A percentile compares a stretch with the other conserved stretches of the same genome.
These are phyloP conservation scores for Wickerhamiella allomyrinae DNA, from an alignment of 805 yeast genomes.

Conservation along the genomic window DNA sequence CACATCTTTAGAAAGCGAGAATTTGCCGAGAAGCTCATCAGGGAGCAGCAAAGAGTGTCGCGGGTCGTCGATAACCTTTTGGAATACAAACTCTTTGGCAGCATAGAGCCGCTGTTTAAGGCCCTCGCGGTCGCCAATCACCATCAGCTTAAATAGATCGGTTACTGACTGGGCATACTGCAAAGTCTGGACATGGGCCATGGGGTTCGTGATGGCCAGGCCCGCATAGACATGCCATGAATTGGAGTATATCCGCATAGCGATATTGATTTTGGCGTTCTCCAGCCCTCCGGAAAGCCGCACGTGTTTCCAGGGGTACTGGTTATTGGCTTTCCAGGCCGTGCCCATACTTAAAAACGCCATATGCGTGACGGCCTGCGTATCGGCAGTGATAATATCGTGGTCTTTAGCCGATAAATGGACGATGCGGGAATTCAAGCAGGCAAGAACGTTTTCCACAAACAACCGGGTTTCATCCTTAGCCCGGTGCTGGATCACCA, in stretches of 20 bases:
- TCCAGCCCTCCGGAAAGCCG: constrained; percentile 91
- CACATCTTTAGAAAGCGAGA: constrained; percentile 58
- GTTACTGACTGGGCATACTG: constrained; percentile 81
- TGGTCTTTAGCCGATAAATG: constrained; percentile 74
- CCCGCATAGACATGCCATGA: constrained; percentile 99
- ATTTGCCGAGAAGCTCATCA: constrained; percentile 71
- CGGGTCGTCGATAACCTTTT: constrained; percentile 34
- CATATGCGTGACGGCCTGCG: constrained; percentile 97
- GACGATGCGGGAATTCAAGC: constrained; percentile 67
- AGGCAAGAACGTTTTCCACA: constrained; percentile 50
- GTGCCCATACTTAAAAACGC: constrained; percentile 94
- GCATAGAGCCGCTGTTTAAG: constrained; percentile 41
- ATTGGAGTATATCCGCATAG: constrained; percentile 78
- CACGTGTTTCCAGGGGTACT: constrained; percentile 79
- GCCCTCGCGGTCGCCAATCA: constrained; percentile 48
- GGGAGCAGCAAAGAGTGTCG: constrained; percentile 48
- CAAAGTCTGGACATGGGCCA: constrained; percentile 80
- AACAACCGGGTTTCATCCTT: constrained; percentile 38
- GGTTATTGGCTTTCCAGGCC: constrained; percentile 74
- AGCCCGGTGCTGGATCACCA: constrained; percentile 65
- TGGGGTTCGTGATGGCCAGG: constrained; percentile 85
- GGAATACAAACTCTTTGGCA: constrained; percentile 69
- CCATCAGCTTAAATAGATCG: constrained; percentile 70
- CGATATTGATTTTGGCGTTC: constrained; percentile 87
- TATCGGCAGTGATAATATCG: constrained; percentile 91